A percentile compares a stretch with the other conserved stretches of the same genome.
These are phyloP conservation scores for Friedmanniomyces simplex DNA, from an alignment of 495 filamentous ascomycete species.

Conservation along the genomic window DNA sequence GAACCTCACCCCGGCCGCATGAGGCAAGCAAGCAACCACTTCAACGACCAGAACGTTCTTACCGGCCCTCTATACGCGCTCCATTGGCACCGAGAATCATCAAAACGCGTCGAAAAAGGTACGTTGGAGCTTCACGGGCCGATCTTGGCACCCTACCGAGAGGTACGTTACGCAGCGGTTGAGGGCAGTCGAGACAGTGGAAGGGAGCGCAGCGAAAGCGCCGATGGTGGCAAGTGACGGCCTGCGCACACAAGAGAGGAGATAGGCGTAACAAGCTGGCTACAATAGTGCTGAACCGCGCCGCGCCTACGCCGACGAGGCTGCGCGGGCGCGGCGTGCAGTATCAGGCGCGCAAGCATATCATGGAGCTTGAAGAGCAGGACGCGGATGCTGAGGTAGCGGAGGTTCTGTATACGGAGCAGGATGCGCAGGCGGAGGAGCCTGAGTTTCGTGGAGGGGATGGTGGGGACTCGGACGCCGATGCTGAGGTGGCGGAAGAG, in stretches of 20 bases:
- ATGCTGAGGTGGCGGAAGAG: conserved; percentile 32
- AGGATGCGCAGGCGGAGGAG: conserved; percentile 34
- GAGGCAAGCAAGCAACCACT: background rate
- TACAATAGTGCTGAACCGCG: conserved; percentile 17
- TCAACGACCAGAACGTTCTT: background rate
- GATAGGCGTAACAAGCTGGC: conserved; percentile 13
- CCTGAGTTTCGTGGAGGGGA: conserved; percentile 17
- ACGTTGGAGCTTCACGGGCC: background rate
- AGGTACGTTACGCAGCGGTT: background rate
- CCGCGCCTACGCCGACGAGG: conserved; percentile 19
- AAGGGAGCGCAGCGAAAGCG: background rate
- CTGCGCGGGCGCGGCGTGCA: conserved; percentile 22
- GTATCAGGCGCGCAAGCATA: background rate
- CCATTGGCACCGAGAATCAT: background rate
- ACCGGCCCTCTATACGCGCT: background rate
- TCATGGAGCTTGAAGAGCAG: conserved; percentile 16
- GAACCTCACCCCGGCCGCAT: background rate
- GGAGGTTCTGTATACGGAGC: conserved; percentile 10
- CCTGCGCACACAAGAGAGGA: background rate
- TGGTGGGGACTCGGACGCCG: conserved; percentile 33
- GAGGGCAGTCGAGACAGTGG: background rate
- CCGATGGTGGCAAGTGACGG: background rate
- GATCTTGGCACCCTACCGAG: background rate
- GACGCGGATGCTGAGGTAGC: conserved; percentile 13
- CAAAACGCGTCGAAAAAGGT: background rate